Percentiles rank a stretch among this genome's conserved stretches.
Evolutionary conservation across 2,329 filamentous ascomycete species (phyloP).

Genomic region (Fusarium hostae): DNA sequence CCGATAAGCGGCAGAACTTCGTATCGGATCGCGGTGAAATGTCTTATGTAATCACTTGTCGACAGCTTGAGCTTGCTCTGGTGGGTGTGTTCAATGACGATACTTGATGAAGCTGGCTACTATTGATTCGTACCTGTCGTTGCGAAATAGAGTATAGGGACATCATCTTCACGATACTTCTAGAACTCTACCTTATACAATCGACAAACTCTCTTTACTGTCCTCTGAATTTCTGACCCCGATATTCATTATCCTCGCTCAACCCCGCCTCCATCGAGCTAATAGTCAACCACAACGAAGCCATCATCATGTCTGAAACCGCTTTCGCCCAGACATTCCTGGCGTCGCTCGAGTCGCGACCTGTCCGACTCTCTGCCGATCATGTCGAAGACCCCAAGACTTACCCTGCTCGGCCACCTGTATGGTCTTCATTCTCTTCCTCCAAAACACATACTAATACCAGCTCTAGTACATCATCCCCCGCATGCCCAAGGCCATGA

Average conservation of each 20-base stretch:
- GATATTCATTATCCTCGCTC: not conserved
- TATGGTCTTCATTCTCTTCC: slow-evolving; percentile 53
- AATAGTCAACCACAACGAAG: slow-evolving; percentile 8
- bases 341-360: slow-evolving; percentile 78
- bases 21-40: slow-evolving; percentile 34
- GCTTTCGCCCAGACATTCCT: slow-evolving; percentile 88
- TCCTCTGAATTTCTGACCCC: not conserved
- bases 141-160: not conserved
- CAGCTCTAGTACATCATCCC: slow-evolving; percentile 74
- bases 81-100: slow-evolving; percentile 37
- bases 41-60: slow-evolving; percentile 41
- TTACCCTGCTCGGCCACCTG: slow-evolving; percentile 80
- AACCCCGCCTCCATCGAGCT: slow-evolving; percentile 40
- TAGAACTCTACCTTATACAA: not conserved
- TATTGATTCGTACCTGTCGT: not conserved
- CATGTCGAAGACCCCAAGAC: slow-evolving; percentile 87
- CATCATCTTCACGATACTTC: not conserved
- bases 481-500: slow-evolving; percentile 69
- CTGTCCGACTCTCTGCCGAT: slow-evolving; percentile 85
- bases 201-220: not conserved
- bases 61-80: slow-evolving; percentile 20
- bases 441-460: slow-evolving; percentile 7
- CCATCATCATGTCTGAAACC: slow-evolving; percentile 77
- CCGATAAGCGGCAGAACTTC: slow-evolving; percentile 51
- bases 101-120: slow-evolving; percentile 4